These are phyloP conservation scores for Clonostachys sp. DNA, from an alignment of 2,329 filamentous ascomycete genomes.

Conservation along the genomic window DNA sequence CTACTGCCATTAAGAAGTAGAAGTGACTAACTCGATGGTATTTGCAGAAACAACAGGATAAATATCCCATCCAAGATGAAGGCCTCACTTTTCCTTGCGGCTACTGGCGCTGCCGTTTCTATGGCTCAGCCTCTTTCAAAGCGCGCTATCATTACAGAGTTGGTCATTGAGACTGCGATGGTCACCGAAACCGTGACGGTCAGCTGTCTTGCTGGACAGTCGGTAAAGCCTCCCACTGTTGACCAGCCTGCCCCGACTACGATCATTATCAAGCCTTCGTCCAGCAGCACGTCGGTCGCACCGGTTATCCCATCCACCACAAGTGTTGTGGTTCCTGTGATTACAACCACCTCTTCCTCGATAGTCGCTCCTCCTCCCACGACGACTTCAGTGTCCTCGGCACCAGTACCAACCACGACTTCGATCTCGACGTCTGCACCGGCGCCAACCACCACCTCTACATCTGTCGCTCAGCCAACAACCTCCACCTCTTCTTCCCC, in stretches of 20 bases:
- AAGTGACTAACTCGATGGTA: too few relatives aligned
- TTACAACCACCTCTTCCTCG: constrained; percentile 2
- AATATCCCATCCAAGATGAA: constrained; percentile 36
- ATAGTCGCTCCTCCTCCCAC: constrained; percentile 1
- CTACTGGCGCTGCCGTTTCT: constrained; percentile 39
- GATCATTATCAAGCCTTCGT: constrained; percentile 1
- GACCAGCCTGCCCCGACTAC: constrained; percentile 6
- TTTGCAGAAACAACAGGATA: background rate
- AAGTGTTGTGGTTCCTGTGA: background rate
- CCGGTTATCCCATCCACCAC: background rate
- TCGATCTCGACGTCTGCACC: constrained; percentile 3
- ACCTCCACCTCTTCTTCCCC: constrained; percentile 13
- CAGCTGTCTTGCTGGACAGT: constrained; percentile 13
- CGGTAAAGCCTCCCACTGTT: constrained; percentile 12
- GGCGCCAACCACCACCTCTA: constrained; percentile 5
- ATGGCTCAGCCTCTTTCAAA: constrained; percentile 34
- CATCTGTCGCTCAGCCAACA: background rate
- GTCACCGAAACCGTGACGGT: constrained; percentile 34
- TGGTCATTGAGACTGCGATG: constrained; percentile 34
- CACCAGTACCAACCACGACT: constrained; percentile 1
- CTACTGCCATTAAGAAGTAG: too few relatives aligned
- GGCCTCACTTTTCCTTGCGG: constrained; percentile 38
- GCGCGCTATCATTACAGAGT: constrained; percentile 31
- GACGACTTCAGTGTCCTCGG: background rate
- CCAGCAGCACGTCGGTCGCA: constrained; percentile 2